These are phyloP conservation scores for Pythium pyrilobum DNA, from an alignment of 352 stramenopile genomes.

Conservation along the genomic window DNA sequence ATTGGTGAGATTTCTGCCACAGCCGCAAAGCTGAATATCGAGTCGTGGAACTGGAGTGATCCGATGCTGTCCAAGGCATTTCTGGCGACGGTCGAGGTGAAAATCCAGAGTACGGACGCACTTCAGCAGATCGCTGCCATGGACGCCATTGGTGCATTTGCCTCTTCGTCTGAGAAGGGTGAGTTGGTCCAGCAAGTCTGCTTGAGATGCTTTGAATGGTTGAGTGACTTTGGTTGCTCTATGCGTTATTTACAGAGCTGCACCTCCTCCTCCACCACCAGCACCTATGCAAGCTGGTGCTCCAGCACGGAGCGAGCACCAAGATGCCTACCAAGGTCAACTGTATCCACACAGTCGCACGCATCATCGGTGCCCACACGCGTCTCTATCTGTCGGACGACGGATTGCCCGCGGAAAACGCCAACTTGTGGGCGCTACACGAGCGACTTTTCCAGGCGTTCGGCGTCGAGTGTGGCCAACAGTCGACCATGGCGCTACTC, in stretches of 20 bases:
- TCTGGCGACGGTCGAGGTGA: slow-evolving; percentile 61
- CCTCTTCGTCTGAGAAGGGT: slow-evolving; percentile 79
- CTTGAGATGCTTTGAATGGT: not conserved
- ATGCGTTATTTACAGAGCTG: slow-evolving; percentile 37
- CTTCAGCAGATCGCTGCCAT: slow-evolving; percentile 81
- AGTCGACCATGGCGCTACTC: slow-evolving; percentile 53
- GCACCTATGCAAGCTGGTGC: slow-evolving; percentile 51
- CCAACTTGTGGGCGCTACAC: slow-evolving; percentile 57
- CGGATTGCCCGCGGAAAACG: slow-evolving; percentile 45
- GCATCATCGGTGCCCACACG: slow-evolving; percentile 48
- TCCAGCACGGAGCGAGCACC: slow-evolving; percentile 47
- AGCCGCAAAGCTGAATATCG: slow-evolving; percentile 52
- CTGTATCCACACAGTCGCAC: slow-evolving; percentile 61
- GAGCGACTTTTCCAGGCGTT: slow-evolving; percentile 63
- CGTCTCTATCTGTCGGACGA: slow-evolving; percentile 28
- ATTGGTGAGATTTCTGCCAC: slow-evolving; percentile 75
- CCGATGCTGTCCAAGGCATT: slow-evolving; percentile 72
- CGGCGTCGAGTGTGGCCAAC: slow-evolving; percentile 42
- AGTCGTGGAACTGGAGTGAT: slow-evolving; percentile 77
- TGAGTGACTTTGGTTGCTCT: no score
- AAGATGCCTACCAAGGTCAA: slow-evolving; percentile 75
- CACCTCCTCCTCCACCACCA: slow-evolving; percentile 67
- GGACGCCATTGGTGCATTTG: slow-evolving; percentile 77
- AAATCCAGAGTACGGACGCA: slow-evolving; percentile 54
- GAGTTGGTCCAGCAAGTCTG: not conserved